Conservation (phyloP, 2,329 filamentous ascomycete genomes). For the Graphiopsis chlorocephala region DNA sequence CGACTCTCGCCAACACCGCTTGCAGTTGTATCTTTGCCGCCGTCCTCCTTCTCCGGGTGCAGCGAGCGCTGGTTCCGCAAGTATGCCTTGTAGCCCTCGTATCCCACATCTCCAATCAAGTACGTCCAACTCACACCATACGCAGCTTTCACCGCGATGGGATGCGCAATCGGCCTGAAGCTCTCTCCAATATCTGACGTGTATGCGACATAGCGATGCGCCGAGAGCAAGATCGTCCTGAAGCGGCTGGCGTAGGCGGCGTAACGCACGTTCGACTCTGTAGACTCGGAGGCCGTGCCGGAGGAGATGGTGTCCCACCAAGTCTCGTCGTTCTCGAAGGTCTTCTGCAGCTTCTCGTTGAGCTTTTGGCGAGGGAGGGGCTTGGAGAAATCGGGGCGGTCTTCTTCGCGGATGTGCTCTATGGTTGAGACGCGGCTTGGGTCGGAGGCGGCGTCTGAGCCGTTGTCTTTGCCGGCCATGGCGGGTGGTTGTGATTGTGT, state of each 20-base stretch:
- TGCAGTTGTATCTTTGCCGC: conserved; percentile 17
- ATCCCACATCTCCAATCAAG: conserved; percentile 80
- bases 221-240: conserved; percentile 69
- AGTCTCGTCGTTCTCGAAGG: conserved; percentile 63
- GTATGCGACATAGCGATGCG: conserved; percentile 95
- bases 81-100: conserved; percentile 96
- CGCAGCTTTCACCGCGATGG: conserved; percentile 72
- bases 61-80: conserved; percentile 75
- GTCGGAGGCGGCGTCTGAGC: conserved; percentile 16
- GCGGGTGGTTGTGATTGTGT: conserved; percentile 5
- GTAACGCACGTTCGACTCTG: conserved; percentile 82
- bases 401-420: conserved; percentile 41
- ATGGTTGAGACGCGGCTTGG: conserved; percentile 34
- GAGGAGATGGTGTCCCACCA: conserved; percentile 57
- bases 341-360: conserved; percentile 54
- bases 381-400: conserved; percentile 47
- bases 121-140: conserved; percentile 95
- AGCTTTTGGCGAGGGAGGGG: conserved; percentile 52
- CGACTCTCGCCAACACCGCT: conserved; percentile 4
- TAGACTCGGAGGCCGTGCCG: conserved; percentile 73
- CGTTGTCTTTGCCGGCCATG: conserved; percentile 39
- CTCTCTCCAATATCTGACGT: conserved; percentile 93
- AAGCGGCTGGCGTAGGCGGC: conserved; percentile 81
- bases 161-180: conserved; percentile 89
- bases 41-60: conserved; percentile 54